Evolutionary conservation across 352 stramenopile genomes (phyloP).

Genomic region (Phytophthora litchii): DNA sequence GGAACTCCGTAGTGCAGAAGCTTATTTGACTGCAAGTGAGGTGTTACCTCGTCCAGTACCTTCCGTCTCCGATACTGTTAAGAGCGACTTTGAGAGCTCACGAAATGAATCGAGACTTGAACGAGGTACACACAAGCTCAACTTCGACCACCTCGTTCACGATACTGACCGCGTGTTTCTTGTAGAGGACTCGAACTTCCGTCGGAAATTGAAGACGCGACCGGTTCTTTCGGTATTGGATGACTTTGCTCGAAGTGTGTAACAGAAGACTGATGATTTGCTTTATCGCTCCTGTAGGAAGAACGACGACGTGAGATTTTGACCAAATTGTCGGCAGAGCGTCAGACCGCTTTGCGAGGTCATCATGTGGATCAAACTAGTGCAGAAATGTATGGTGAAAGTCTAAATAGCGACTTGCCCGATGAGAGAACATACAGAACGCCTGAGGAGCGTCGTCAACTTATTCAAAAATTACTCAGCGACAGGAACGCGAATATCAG

Average conservation of each 20-base stretch:
- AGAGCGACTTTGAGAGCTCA: neutral
- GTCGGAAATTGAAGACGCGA: constrained; percentile 35
- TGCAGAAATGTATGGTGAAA: no score
- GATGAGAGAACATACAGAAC: constrained; percentile 15
- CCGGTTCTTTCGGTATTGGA: constrained; percentile 42
- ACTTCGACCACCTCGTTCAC: neutral
- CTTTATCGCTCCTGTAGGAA: constrained; percentile 46
- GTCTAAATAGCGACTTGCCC: no score
- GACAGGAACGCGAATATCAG: constrained; percentile 4
- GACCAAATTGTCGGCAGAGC: constrained; percentile 63
- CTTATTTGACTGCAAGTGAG: constrained; percentile 49
- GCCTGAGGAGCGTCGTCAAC: constrained; percentile 25
- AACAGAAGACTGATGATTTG: no score
- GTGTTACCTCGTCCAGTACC: neutral
- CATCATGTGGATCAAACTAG: neutral
- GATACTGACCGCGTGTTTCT: neutral
- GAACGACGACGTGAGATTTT: constrained; percentile 68
- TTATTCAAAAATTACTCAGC: constrained; percentile 35
- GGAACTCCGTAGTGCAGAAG: constrained; percentile 64
- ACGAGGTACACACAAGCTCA: neutral
- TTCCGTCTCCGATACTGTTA: neutral
- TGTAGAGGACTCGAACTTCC: constrained; percentile 31
- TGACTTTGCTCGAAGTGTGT: no score
- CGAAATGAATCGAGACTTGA: constrained; percentile 15
- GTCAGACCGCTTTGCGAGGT: constrained; percentile 43